Base-by-base conservation (phyloP, 139 green algal genomes). In the Picochlorum sp. region DNA sequence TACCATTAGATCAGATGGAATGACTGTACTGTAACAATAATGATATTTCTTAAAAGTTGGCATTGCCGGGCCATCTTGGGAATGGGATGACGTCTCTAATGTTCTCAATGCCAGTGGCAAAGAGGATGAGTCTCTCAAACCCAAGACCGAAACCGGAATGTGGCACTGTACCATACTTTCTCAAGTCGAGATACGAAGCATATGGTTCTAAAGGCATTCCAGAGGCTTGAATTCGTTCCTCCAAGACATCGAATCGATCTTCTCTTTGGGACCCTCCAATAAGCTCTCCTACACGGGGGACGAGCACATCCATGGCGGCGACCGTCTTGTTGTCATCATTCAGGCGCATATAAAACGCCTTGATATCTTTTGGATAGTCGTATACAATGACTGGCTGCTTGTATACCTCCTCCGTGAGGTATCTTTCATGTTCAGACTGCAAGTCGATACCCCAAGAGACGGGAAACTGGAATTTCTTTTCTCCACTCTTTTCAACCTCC, bases 81-180 rank as follows among this genome's bases (percentile, higher is more conserved):
- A 99, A 98, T 51, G 94, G 94, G 65, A 99, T 98, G 56, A 91
- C 88, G 41, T 99, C 94, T 1, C 94, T 82, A 68, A 99, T 99
- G 87, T 99, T 99, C 28, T 97, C 87, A n/a, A 98, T 79, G n/a
- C 94, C 94, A 3, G 94, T 99, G 62, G 86, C 83, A 80, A 98
- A 98, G 52, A 97, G 79, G 21, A 99, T 82, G 45, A 99, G 81
- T 32, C 94, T 86, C 84, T 99, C 94, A 77, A 99, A 99, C 56
- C 94, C 94, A 6, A 98, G 84, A 7, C 92, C 94, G 74, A 99
- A 99, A 49, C 94, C 92, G 2, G 79, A 70, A 76, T 98, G 93
- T 2, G 93, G 92, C 23, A 96, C 88, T 47, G 78, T 88, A 41
- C 94, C 94, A 69, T 96, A 98, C 49, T 80, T 77, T 32, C 94